A percentile compares a stretch with the other conserved stretches of the same genome.
Conservation (phyloP, 768 basidiomycete genomes). For the Lentinula boryana region DNA sequence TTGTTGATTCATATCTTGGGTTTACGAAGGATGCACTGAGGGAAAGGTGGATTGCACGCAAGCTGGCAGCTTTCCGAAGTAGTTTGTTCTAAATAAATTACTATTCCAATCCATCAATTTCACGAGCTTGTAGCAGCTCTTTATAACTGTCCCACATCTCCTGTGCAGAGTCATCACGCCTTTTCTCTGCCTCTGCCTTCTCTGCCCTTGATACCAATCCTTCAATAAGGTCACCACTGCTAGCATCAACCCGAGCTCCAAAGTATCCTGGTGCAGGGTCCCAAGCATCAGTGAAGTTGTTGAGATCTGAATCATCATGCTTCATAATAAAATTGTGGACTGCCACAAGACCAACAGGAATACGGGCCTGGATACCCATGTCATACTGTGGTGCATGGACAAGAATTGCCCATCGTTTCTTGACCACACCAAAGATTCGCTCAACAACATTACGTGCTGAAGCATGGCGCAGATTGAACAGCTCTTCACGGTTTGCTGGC, state of each 20-base stretch:
- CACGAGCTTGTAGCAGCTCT: background rate
- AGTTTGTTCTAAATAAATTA: too few relatives aligned
- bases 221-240: slow-evolving; percentile 6
- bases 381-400: slow-evolving; percentile 14
- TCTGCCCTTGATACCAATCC: too few relatives aligned
- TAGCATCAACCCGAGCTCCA: slow-evolving; percentile 1
- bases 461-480: too few relatives aligned
- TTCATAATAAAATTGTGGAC: background rate
- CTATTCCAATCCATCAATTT: background rate
- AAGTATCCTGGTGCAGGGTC: background rate
- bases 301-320: slow-evolving; percentile 9
- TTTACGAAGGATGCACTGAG: background rate
- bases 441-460: slow-evolving; percentile 31
- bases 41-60: too few relatives aligned
- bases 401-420: slow-evolving; percentile 18
- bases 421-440: slow-evolving; percentile 25
- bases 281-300: background rate
- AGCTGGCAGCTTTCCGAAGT: too few relatives aligned
- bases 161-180: slow-evolving; percentile 20
- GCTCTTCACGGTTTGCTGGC: too few relatives aligned
- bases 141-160: slow-evolving; percentile 24
- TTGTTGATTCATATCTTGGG: background rate
- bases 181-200: background rate
- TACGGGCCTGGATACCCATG: slow-evolving; percentile 19
- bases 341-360: slow-evolving; percentile 18